Conservation (phyloP, 805 yeast genomes). For the Wickerhamiella domercqiae region DNA sequence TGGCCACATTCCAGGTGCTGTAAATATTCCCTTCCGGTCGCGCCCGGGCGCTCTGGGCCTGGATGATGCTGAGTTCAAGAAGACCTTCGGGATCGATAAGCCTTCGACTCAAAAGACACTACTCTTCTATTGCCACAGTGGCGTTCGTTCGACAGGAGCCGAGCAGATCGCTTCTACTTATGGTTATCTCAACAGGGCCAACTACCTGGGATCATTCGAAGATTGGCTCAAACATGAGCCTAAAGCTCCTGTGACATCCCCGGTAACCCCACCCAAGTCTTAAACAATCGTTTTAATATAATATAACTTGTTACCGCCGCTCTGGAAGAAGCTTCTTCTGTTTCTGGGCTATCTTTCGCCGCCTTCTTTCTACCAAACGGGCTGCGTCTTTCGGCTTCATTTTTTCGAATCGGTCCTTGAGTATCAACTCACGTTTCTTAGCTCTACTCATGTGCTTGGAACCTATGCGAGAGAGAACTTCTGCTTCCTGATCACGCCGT, state of each 20-base stretch:
- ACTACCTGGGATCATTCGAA: slow-evolving; percentile 72
- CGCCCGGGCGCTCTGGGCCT: slow-evolving; percentile 86
- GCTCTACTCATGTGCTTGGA: slow-evolving; percentile 35
- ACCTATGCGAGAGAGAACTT: slow-evolving; percentile 48
- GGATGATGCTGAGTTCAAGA: slow-evolving; percentile 61
- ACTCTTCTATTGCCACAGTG: slow-evolving; percentile 84
- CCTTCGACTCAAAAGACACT: slow-evolving; percentile 58
- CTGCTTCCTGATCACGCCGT: slow-evolving; percentile 58
- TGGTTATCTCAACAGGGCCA: slow-evolving; percentile 73
- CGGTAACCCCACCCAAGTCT: background rate
- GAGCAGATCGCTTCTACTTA: slow-evolving; percentile 83
- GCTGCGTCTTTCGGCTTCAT: slow-evolving; percentile 25
- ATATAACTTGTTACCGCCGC: slow-evolving; percentile 13
- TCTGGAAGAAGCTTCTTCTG: slow-evolving; percentile 26
- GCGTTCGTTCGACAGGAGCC: slow-evolving; percentile 80
- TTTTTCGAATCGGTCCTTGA: slow-evolving; percentile 23
- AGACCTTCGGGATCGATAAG: slow-evolving; percentile 65
- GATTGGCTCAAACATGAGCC: slow-evolving; percentile 62
- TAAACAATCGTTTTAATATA: background rate
- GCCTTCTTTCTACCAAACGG: slow-evolving; percentile 22
- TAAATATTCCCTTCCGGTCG: slow-evolving; percentile 79
- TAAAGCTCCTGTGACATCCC: slow-evolving; percentile 24
- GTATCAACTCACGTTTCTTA: slow-evolving; percentile 24
- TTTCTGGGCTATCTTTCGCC: slow-evolving; percentile 26
- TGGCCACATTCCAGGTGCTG: slow-evolving; percentile 71